A percentile compares a stretch with the other conserved stretches of the same genome.
Evolutionary conservation across 495 filamentous ascomycete genomes (phyloP).

Genomic region (Lophiostoma macrostomum): DNA sequence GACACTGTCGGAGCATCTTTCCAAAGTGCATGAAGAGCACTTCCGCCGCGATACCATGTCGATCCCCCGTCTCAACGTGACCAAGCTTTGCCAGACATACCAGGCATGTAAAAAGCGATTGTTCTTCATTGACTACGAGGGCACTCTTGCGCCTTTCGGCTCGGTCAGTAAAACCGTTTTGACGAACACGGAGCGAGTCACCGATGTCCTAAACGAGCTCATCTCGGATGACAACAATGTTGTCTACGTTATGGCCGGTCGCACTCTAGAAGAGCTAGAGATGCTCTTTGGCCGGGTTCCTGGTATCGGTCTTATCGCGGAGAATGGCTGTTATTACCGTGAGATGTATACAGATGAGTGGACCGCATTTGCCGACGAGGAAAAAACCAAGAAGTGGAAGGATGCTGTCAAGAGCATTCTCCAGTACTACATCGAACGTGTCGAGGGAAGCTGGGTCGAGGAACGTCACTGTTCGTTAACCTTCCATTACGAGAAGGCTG

Average conservation of each 20-base stretch:
- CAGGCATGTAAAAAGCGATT: slow-evolving; percentile 60
- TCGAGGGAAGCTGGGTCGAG: slow-evolving; percentile 81
- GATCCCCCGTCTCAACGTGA: slow-evolving; percentile 74
- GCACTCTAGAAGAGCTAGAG: slow-evolving; percentile 82
- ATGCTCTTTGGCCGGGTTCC: slow-evolving; percentile 74
- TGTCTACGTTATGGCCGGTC: slow-evolving; percentile 91
- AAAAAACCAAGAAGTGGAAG: slow-evolving; percentile 71
- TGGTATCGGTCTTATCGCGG: slow-evolving; percentile 80
- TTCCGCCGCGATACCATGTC: slow-evolving; percentile 75
- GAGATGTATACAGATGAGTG: slow-evolving; percentile 62
- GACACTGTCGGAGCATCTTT: slow-evolving; percentile 64
- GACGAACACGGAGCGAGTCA: slow-evolving; percentile 76
- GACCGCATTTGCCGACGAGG: slow-evolving; percentile 67
- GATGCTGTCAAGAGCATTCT: slow-evolving; percentile 70
- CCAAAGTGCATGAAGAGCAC: slow-evolving; percentile 75
- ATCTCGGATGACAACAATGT: slow-evolving; percentile 72
- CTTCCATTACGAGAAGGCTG: slow-evolving; percentile 81
- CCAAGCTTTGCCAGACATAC: slow-evolving; percentile 62
- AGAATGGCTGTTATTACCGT: slow-evolving; percentile 87
- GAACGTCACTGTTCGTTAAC: slow-evolving; percentile 80
- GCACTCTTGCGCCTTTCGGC: slow-evolving; percentile 81
- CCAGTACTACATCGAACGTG: slow-evolving; percentile 81
- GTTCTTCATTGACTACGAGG: slow-evolving; percentile 90
- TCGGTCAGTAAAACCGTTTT: slow-evolving; percentile 75
- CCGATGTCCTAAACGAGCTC: slow-evolving; percentile 75